Base-by-base conservation (phyloP, 805 yeast species). In the Wickerhamiella brachini region DNA sequence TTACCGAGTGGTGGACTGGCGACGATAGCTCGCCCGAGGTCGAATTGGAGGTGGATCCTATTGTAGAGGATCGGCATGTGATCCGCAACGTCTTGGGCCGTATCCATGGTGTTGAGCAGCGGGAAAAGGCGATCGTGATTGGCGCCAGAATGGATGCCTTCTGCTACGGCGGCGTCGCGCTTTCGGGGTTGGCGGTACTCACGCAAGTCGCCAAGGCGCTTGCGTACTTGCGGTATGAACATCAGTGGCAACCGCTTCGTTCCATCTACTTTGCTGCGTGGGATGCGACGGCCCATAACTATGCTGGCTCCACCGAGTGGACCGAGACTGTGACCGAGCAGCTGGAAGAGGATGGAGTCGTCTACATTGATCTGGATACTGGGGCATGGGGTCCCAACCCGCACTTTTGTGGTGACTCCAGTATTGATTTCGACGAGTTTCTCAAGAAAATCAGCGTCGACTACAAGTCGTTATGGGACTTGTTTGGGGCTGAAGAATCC, bases 221-320 rank as follows among this genome's bases (percentile, higher is more conserved):
- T 50, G 78, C 85, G 20, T 71, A 77, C 24, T 68, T 88, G 64
- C 80, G 77, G 53, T 71, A 78, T 49, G 71, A 79, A 38, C 75
- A 74, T 58, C 78, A 80, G 53, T 89, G 97, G 97, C 70, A 72
- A 45, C 97, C 97, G 0, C 65, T 87, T 41, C 75, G 97, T 63
- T 74, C 89, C 2, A 80, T 89, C 13, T 81, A 82, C 60, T 88
- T 89, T 67, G 78, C 79, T 0, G 85, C 95, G 0, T 87, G 84
- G 70, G 95, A 89, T 59, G 96, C 85, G 1, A 70, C 83, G 0
- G 79, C 81, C 54, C 87, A 83, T 60, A 88, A 88, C 62, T 68
- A 74, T 57, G 95, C 93, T 0, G 97, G 97, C 0, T 73, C 85
- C n/a, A 74, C 88, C 0, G 90, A 83, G 59, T 80, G 89, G 75